Evolutionary conservation across 257 asterid species (phyloP).

Genomic region (Solanum commersonii): DNA sequence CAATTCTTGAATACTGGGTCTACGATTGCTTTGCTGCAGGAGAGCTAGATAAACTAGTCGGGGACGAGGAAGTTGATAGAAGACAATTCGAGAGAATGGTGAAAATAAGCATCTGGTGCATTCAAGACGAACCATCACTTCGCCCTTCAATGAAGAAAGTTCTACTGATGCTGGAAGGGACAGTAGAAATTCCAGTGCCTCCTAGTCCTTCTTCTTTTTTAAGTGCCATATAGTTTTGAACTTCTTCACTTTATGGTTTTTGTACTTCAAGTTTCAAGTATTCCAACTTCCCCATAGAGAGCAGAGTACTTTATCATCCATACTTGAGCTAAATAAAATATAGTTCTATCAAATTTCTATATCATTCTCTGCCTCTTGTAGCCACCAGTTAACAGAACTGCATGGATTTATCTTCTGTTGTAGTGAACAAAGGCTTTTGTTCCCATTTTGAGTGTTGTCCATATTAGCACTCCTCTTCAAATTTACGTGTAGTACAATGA

Average conservation of each 20-base stretch:
- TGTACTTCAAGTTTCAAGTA: neutral
- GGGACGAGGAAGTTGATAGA: constrained; percentile 18
- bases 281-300: neutral
- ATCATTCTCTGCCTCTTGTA: neutral
- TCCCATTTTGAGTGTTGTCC: neutral
- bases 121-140: constrained; percentile 37
- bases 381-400: neutral
- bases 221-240: constrained; percentile 9
- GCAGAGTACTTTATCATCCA: neutral
- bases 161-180: constrained; percentile 53
- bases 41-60: constrained; percentile 12
- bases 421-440: neutral
- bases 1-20: constrained; percentile 39
- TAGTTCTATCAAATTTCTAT: neutral
- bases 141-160: constrained; percentile 56
- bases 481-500: neutral
- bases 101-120: constrained; percentile 49
- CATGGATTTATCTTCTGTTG: neutral
- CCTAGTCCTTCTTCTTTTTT: constrained; percentile 39
- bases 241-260: neutral
- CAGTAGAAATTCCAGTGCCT: constrained; percentile 43
- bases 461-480: neutral
- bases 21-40: constrained; percentile 15
- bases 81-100: constrained; percentile 28
- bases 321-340: neutral